Percentiles rank a stretch among this genome's conserved stretches.
Evolutionary conservation across 345 rosid species (phyloP).

Genomic region (Populus ilicifolia): DNA sequence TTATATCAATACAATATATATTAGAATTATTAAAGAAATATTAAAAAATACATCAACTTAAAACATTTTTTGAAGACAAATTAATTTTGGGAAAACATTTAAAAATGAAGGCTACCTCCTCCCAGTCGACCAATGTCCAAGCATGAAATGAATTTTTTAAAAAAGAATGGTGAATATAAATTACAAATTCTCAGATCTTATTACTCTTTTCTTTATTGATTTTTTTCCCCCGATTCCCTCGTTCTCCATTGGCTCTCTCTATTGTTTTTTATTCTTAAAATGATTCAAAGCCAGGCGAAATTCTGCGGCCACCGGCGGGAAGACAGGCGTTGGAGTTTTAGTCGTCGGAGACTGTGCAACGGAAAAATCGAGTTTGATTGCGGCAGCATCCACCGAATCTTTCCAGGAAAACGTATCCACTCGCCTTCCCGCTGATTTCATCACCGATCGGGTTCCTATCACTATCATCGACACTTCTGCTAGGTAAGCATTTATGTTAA

Average conservation of each 20-base stretch:
- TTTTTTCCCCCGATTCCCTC: background rate
- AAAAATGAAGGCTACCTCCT: background rate
- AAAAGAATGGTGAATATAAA: background rate
- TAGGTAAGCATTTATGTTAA: conserved; percentile 31
- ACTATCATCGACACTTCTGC: conserved; percentile 83
- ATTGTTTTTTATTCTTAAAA: background rate
- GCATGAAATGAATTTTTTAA: background rate
- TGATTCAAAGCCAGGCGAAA: conserved; percentile 38
- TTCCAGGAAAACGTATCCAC: conserved; percentile 64
- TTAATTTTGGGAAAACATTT: background rate
- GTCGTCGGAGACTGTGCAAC: conserved; percentile 74
- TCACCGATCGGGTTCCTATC: conserved; percentile 68
- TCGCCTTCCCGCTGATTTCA: conserved; percentile 67
- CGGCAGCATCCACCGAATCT: conserved; percentile 60
- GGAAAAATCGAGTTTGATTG: conserved; percentile 73
- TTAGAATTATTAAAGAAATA: too few species aligned
- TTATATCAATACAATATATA: too few species aligned
- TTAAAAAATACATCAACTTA: too few species aligned
- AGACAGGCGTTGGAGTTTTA: conserved; percentile 56
- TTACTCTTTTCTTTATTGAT: too few species aligned
- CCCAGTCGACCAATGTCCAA: background rate
- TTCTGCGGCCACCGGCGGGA: conserved; percentile 40
- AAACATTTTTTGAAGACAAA: background rate
- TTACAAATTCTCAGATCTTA: background rate
- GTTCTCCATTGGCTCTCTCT: background rate